phyloP scores from a whole-genome alignment of 352 stramenopile species.

The Phytophthora europaea region DNA sequence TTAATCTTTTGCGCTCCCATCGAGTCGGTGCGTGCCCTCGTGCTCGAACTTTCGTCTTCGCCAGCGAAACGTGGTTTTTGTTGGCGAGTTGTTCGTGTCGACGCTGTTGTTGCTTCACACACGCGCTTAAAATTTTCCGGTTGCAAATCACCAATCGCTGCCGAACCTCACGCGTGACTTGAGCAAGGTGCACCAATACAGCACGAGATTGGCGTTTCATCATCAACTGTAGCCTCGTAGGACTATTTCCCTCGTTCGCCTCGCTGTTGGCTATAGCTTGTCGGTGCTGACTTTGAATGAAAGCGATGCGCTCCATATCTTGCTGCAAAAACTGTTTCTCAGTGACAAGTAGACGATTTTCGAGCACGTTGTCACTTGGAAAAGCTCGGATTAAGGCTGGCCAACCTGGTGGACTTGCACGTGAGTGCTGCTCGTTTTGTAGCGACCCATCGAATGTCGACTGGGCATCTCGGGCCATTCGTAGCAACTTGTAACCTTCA shows the following conservation, averaged over 20 bases:
- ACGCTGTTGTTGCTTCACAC: constrained; percentile 56
- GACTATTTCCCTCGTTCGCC: neutral
- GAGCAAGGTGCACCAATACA: constrained; percentile 58
- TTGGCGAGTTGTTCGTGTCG: constrained; percentile 18
- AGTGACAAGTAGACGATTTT: constrained; percentile 63
- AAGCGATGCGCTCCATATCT: constrained; percentile 55
- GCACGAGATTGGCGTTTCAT: constrained; percentile 39
- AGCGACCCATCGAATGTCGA: constrained; percentile 22
- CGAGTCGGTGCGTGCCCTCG: constrained; percentile 56
- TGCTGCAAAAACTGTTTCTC: constrained; percentile 71
- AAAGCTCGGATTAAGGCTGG: constrained; percentile 70
- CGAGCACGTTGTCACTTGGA: constrained; percentile 45
- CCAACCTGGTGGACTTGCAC: constrained; percentile 7
- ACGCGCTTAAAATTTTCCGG: constrained; percentile 64
- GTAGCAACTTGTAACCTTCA: constrained; percentile 29
- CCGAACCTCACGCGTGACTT: constrained; percentile 55
- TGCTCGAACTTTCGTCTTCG: constrained; percentile 42
- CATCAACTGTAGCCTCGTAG: constrained; percentile 9
- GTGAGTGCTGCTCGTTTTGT: neutral
- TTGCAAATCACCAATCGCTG: constrained; percentile 72
- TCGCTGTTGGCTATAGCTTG: constrained; percentile 21
- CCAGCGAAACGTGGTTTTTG: constrained; percentile 44
- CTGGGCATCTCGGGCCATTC: constrained; percentile 28
- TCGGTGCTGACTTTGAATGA: constrained; percentile 36
- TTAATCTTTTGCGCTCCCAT: constrained; percentile 43